Conservation (phyloP, 169 alveolate species). For the Cryptosporidium meleagridis region DNA sequence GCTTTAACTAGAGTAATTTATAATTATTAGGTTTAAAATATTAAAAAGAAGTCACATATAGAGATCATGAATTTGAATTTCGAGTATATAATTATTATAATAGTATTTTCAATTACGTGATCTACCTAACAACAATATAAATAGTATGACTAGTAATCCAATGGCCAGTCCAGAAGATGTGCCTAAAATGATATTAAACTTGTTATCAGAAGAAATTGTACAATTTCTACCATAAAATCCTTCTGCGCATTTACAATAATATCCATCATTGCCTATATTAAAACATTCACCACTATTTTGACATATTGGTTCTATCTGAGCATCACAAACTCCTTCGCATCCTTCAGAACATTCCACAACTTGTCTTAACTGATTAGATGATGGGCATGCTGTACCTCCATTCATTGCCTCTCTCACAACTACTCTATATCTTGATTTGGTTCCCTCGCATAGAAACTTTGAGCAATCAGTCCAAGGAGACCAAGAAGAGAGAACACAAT, state of each 20-base stretch:
- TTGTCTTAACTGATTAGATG: slow-evolving; percentile 39
- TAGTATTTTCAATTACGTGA: background rate
- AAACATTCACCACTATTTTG: slow-evolving; percentile 59
- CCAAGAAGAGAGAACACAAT: slow-evolving; percentile 49
- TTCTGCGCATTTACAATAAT: slow-evolving; percentile 40
- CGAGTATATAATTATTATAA: background rate
- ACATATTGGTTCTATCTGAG: slow-evolving; percentile 18
- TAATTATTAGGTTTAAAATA: background rate
- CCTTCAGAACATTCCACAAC: slow-evolving; percentile 17
- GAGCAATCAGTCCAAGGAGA: slow-evolving; percentile 65
- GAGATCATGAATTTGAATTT: background rate
- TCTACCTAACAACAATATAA: slow-evolving; percentile 23
- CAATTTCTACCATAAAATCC: slow-evolving; percentile 67
- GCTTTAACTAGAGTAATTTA: too few relatives aligned
- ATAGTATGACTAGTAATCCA: slow-evolving; percentile 4
- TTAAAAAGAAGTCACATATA: too few relatives aligned
- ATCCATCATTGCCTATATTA: slow-evolving; percentile 26
- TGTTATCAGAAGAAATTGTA: slow-evolving; percentile 46
- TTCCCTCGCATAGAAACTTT: slow-evolving; percentile 34
- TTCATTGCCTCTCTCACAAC: slow-evolving; percentile 30
- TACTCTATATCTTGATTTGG: slow-evolving; percentile 66
- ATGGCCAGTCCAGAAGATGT: slow-evolving; percentile 30
- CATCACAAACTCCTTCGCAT: slow-evolving; percentile 41
- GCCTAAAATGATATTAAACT: slow-evolving; percentile 43
- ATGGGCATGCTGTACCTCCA: slow-evolving; percentile 59